phyloP scores from a whole-genome alignment of 352 stramenopile species.

The Globisporangium perplexum region DNA sequence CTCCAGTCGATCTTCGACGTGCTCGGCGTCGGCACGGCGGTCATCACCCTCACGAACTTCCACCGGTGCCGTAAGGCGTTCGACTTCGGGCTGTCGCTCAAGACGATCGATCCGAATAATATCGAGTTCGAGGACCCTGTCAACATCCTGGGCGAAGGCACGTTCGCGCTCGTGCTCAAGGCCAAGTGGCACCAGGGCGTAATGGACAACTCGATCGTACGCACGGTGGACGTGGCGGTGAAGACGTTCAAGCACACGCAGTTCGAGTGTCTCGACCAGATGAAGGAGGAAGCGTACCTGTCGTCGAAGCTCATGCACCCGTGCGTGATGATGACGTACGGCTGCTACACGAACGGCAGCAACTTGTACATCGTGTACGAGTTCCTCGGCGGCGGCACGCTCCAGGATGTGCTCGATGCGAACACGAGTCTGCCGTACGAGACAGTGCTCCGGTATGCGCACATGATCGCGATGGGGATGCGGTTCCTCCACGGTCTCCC shows the following conservation, averaged over 20 bases:
- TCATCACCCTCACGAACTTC: conserved; percentile 74
- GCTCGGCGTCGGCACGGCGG: conserved; percentile 52
- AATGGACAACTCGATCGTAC: conserved; percentile 31
- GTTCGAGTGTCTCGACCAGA: conserved; percentile 69
- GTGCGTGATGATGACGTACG: conserved; percentile 83
- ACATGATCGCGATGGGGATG: conserved; percentile 81
- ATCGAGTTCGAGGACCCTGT: conserved; percentile 79
- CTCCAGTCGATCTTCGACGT: conserved; percentile 70
- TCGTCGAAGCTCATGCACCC: conserved; percentile 73
- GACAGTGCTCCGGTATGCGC: conserved; percentile 59
- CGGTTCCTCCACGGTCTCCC: conserved; percentile 67
- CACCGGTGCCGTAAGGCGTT: conserved; percentile 66
- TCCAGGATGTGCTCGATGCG: conserved; percentile 67
- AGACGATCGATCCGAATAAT: conserved; percentile 66
- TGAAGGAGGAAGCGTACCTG: conserved; percentile 79
- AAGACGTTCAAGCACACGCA: conserved; percentile 81
- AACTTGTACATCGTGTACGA: conserved; percentile 84
- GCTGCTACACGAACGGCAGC: conserved; percentile 71
- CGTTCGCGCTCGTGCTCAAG: conserved; percentile 73
- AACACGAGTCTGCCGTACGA: conserved; percentile 49
- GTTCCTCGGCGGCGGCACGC: conserved; percentile 72
- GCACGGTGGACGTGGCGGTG: conserved; percentile 65
- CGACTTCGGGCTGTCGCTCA: conserved; percentile 72
- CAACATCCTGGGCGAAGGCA: conserved; percentile 75
- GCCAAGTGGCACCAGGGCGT: conserved; percentile 59